Percentiles rank a stretch among this genome's conserved stretches.
Evolutionary conservation across 805 yeast genomes (phyloP).

Genomic region (Saccharomycopsis capsularis): DNA sequence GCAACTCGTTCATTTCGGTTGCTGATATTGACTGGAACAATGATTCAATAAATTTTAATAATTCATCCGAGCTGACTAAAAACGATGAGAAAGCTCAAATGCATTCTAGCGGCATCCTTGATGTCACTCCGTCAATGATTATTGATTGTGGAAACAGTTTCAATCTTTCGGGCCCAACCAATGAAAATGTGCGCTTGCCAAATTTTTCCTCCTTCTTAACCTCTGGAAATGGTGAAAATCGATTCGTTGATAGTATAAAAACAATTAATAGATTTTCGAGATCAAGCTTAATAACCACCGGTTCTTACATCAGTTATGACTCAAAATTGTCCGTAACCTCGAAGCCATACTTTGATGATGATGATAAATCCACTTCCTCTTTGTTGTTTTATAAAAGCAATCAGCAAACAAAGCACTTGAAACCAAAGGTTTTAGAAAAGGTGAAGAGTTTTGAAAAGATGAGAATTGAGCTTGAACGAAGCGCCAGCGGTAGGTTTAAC

Average conservation of each 20-base stretch:
- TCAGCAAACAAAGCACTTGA: not conserved
- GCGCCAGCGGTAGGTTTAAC: not conserved
- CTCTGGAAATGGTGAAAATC: not conserved
- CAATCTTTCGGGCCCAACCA: not conserved
- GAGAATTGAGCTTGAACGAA: slow-evolving; percentile 1
- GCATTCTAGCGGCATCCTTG: slow-evolving; percentile 24
- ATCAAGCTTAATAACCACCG: slow-evolving; percentile 7
- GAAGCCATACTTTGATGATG: not conserved
- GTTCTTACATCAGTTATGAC: slow-evolving; percentile 14
- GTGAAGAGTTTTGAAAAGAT: slow-evolving; percentile 16
- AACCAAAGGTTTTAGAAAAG: slow-evolving; percentile 10
- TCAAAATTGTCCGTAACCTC: slow-evolving; percentile 3
- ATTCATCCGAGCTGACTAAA: slow-evolving; percentile 30
- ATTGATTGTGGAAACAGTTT: not conserved
- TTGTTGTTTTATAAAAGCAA: not conserved
- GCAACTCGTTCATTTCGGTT: slow-evolving; percentile 5
- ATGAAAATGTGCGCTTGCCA: not conserved
- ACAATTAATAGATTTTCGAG: slow-evolving; percentile 4
- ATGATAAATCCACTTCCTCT: not conserved
- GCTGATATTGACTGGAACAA: slow-evolving; percentile 11
- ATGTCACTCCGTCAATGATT: slow-evolving; percentile 11
- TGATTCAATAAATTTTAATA: slow-evolving; percentile 18
- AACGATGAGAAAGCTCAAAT: slow-evolving; percentile 28
- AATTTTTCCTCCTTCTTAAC: too few relatives aligned
- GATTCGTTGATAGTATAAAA: slow-evolving; percentile 6